A percentile compares a stretch with the other conserved stretches of the same genome.
These are phyloP conservation scores for Cucurbitaria berberidis DNA, from an alignment of 2,329 filamentous ascomycete genomes.

Conservation along the genomic window DNA sequence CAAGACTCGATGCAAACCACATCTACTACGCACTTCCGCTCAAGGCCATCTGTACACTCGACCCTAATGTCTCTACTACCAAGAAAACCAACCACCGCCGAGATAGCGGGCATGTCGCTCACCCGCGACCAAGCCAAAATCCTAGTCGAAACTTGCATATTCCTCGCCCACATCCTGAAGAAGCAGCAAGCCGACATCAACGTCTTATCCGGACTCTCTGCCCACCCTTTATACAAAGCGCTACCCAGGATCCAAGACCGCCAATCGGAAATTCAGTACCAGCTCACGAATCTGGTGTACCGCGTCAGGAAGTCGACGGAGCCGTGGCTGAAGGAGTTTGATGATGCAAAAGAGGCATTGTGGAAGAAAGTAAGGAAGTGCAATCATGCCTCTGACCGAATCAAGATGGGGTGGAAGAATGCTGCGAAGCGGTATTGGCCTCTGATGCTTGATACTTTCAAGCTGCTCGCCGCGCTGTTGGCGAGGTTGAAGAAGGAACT, in stretches of 20 bases:
- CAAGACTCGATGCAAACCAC: no score
- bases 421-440: conserved; percentile 5
- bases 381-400: not conserved
- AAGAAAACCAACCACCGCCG: not conserved
- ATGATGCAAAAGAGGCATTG: not conserved
- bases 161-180: not conserved
- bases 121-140: not conserved
- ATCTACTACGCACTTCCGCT: no score
- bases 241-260: not conserved
- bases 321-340: not conserved
- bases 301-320: not conserved
- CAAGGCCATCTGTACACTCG: not conserved
- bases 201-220: not conserved
- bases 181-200: not conserved
- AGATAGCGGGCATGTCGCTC: not conserved
- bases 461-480: not conserved
- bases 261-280: not conserved
- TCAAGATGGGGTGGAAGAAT: not conserved
- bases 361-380: not conserved
- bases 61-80: not conserved
- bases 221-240: not conserved
- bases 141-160: not conserved
- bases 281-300: not conserved
- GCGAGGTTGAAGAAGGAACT: not conserved
- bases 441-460: not conserved